These are phyloP conservation scores for Coemansia sp. DNA, from an alignment of 192 early-diverging fungal genomes.

Conservation along the genomic window DNA sequence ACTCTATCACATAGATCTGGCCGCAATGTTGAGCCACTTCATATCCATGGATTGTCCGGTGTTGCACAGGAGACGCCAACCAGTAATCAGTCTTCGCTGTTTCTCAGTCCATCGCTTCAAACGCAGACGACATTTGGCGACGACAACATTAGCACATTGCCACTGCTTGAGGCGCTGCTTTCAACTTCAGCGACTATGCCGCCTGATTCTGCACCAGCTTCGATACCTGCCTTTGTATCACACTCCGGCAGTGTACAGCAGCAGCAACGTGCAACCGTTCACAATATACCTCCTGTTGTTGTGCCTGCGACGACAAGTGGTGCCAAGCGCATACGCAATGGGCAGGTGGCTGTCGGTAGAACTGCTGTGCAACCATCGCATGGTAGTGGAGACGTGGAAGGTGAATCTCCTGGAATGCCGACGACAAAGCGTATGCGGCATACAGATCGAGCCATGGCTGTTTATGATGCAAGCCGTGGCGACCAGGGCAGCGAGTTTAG, in stretches of 20 bases:
- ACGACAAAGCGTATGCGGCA: slow-evolving; percentile 32
- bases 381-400: not conserved
- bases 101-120: slow-evolving; percentile 10
- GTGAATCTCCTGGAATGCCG: slow-evolving; percentile 6
- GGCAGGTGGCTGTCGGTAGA: not conserved
- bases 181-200: slow-evolving; percentile 29
- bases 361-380: not conserved
- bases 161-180: slow-evolving; percentile 46
- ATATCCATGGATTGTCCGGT: not conserved
- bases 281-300: not conserved
- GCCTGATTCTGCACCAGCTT: slow-evolving; percentile 24
- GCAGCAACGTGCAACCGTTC: slow-evolving; percentile 1
- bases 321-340: slow-evolving; percentile 7
- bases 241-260: not conserved
- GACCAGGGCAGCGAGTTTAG: not conserved
- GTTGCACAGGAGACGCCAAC: not conserved
- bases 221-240: slow-evolving; percentile 11
- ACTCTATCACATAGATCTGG: not conserved
- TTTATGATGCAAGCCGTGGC: not conserved
- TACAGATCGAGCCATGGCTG: not conserved
- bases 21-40: not conserved
- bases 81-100: slow-evolving; percentile 14
- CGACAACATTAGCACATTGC: slow-evolving; percentile 23
- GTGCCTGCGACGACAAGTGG: not conserved
- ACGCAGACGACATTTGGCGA: slow-evolving; percentile 14